Base-by-base conservation (phyloP, 2,329 filamentous ascomycete species). In the Neodidymelliopsis sp. region DNA sequence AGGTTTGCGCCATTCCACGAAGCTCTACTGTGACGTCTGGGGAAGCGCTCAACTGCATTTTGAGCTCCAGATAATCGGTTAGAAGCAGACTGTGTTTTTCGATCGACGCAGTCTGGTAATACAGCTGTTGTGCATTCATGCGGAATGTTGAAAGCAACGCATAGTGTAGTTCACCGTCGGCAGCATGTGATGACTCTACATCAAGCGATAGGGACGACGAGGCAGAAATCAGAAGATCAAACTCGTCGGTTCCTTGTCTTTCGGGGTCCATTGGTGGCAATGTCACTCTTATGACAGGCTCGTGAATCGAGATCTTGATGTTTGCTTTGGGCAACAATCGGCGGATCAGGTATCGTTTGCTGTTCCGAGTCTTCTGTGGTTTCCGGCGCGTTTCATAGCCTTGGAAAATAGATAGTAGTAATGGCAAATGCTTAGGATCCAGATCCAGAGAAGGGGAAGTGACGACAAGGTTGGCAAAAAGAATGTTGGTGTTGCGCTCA, bases 401-500 rank as follows among this genome's bases (percentile, higher is more conserved):
- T 58, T 86, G 87, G 31, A 91, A 76, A 56, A 97, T 79, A 15
- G 89, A 88, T 36, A 96, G 77, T 16, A 97, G 78, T 7, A 97
- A 81, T 2, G 94, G 93, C 12, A 99, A 78, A 75, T 97, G 93
- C 57, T 90, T 90, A 2, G 94, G 93, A 68, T 96, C 90, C 24
- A 99, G 79, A 70, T 99, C 94, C 39, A 97, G 79, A 0, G 94
- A 97, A 0, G 94, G 94, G 4, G 94, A 99, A 0, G 94, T 99
- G 52, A 97, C 86, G 35, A 99, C 93, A 5, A 96, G 85, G 71
- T 99, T 99, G 29, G 93, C 92, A 69, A 97, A 97, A 12, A 99
- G 79, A 28, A 99, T 94, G 68, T 99, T 99, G 37, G 91, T 89
- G 65, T 99, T 99, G 54, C 90, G 86, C 73, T 97, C 91, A 58